Evolutionary conservation across 495 filamentous ascomycete genomes (phyloP).

Genomic region (Parathielavia appendiculata): DNA sequence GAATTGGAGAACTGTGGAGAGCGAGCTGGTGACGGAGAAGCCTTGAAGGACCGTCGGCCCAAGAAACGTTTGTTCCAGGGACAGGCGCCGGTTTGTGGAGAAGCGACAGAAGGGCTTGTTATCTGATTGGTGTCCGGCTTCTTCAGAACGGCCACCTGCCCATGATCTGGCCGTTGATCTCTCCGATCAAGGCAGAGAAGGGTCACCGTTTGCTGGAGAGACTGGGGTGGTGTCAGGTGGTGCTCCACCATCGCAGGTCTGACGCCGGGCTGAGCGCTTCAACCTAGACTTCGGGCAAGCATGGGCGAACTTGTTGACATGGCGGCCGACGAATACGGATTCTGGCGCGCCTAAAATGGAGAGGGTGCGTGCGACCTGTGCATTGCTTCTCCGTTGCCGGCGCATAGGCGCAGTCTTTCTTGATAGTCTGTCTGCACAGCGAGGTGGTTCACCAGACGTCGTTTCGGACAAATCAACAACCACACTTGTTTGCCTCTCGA

Average conservation of each 20-base stretch:
- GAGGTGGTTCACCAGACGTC: no score
- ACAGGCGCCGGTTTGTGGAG: conserved; percentile 20
- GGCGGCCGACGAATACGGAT: conserved; percentile 12
- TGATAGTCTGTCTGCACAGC: no score
- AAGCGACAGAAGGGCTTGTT: conserved; percentile 1
- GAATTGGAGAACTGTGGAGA: conserved; percentile 15
- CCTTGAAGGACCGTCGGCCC: conserved; percentile 32
- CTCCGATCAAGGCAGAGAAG: conserved; percentile 23
- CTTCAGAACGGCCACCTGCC: conserved; percentile 17
- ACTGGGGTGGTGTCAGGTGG: conserved; percentile 17
- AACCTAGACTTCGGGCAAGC: conserved; percentile 5
- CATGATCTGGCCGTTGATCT: conserved; percentile 14
- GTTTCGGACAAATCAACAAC: no score
- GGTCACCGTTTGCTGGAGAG: conserved; percentile 3
- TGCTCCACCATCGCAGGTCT: not conserved
- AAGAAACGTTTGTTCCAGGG: conserved; percentile 11
- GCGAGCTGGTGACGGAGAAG: conserved; percentile 10
- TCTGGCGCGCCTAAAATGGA: conserved; percentile 4
- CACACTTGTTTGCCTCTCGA: no score
- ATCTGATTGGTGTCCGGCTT: conserved; percentile 15
- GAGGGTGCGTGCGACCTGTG: not conserved
- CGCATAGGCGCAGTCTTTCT: no score
- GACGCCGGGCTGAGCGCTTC: not conserved
- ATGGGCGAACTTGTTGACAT: conserved; percentile 4
- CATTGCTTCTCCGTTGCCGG: conserved; percentile 5